phyloP scores from a whole-genome alignment of 306 rosid genomes.

The Trifolium dubium region DNA sequence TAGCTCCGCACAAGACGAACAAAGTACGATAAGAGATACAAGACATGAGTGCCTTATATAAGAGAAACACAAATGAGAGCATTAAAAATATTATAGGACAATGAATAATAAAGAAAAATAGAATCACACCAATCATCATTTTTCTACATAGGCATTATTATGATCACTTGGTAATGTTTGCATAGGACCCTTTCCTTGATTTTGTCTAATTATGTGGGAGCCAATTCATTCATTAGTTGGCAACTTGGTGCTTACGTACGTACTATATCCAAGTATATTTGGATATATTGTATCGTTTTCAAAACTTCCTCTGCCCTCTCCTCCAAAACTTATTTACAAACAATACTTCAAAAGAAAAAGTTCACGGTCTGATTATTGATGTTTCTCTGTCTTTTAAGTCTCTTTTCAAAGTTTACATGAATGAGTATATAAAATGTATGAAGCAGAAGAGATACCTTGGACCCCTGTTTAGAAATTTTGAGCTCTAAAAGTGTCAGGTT shows the following conservation, averaged over 20 bases:
- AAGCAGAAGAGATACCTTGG: slow-evolving; percentile 47
- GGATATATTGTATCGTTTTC: too few relatives aligned
- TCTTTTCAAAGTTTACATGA: slow-evolving; percentile 45
- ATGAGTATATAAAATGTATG: slow-evolving; percentile 39
- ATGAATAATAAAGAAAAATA: slow-evolving; percentile 45
- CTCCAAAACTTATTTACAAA: too few relatives aligned
- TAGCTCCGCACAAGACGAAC: too few relatives aligned
- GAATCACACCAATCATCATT: slow-evolving; percentile 47
- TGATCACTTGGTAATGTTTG: slow-evolving; percentile 36
- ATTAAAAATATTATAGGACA: background rate
- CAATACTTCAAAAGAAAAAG: slow-evolving; percentile 28
- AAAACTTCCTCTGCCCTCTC: too few relatives aligned
- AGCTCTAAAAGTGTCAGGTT: slow-evolving; percentile 55
- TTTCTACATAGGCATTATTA: slow-evolving; percentile 46
- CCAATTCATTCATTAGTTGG: slow-evolving; percentile 46
- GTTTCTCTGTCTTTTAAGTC: slow-evolving; percentile 18
- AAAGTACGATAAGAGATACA: too few relatives aligned
- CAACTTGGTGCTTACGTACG: slow-evolving; percentile 38
- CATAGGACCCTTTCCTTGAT: slow-evolving; percentile 34
- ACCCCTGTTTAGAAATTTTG: slow-evolving; percentile 49
- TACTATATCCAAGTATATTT: background rate
- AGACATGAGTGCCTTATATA: too few relatives aligned
- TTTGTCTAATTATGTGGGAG: slow-evolving; percentile 41
- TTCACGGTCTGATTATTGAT: slow-evolving; percentile 18
- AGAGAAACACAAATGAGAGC: too few relatives aligned